phyloP scores from a whole-genome alignment of 108 stramenopile genomes.

The Pseudonitzschia multiseries region DNA sequence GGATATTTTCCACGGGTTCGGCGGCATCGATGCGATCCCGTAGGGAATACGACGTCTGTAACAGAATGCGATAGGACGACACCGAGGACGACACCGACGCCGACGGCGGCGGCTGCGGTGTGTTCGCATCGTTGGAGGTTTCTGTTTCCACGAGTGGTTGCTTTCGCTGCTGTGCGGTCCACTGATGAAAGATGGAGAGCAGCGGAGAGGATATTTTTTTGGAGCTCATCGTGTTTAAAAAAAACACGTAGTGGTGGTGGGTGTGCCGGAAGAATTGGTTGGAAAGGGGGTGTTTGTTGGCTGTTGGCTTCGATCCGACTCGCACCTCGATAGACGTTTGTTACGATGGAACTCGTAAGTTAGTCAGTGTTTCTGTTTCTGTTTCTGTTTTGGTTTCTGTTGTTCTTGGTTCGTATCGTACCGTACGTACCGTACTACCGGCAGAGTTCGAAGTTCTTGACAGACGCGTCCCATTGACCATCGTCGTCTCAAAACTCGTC shows the following conservation, averaged over 20 bases:
- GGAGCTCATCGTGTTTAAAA: conserved; percentile 4
- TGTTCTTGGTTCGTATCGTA: no score
- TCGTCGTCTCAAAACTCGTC: no score
- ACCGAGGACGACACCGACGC: neutral
- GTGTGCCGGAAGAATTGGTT: neutral
- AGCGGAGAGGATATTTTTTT: neutral
- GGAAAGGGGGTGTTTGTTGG: neutral
- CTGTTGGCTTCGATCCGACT: no score
- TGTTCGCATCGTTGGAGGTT: neutral
- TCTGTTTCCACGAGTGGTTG: neutral
- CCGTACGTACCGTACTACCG: no score
- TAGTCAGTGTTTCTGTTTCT: no score
- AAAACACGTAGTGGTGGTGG: neutral
- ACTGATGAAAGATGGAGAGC: conserved; percentile 17
- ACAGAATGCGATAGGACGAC: conserved; percentile 29
- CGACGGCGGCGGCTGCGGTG: neutral
- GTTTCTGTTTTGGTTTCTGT: no score
- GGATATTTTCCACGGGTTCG: conserved; percentile 26
- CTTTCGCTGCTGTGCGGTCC: conserved; percentile 3
- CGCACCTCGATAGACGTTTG: no score
- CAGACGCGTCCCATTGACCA: no score
- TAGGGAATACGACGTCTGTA: conserved; percentile 26
- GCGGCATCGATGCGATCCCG: conserved; percentile 24
- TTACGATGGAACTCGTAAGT: no score
- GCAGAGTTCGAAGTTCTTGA: no score